A percentile compares a stretch with the other conserved stretches of the same genome.
These are phyloP conservation scores for Echium plantagineum DNA, from an alignment of 257 asterid species.

Conservation along the genomic window DNA sequence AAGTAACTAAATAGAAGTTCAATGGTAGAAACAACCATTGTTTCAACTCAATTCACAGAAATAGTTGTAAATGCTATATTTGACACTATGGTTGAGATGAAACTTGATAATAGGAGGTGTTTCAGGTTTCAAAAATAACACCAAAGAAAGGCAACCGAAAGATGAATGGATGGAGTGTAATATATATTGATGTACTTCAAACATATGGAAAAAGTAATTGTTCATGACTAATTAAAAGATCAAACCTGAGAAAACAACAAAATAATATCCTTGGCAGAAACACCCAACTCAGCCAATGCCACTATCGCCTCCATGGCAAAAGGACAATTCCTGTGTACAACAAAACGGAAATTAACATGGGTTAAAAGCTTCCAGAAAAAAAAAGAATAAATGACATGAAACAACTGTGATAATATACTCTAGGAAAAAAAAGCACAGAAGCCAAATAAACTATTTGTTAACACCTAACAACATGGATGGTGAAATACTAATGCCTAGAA, in stretches of 20 bases:
- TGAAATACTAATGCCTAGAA: background rate
- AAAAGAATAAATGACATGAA: background rate
- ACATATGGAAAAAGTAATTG: background rate
- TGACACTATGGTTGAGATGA: background rate
- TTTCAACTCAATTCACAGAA: background rate
- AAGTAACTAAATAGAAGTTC: background rate
- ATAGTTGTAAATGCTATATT: background rate
- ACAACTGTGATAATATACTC: background rate
- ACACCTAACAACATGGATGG: background rate
- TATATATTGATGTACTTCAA: background rate
- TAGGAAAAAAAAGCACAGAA: background rate
- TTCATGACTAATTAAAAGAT: slow-evolving; percentile 1
- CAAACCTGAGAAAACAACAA: slow-evolving; percentile 81
- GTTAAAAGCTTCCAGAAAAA: background rate
- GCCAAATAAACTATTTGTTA: background rate
- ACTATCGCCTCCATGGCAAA: slow-evolving; percentile 75
- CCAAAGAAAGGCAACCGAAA: background rate
- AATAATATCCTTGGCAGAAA: slow-evolving; percentile 64
- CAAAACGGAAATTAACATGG: background rate
- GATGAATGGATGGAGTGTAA: background rate
- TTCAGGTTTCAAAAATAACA: background rate
- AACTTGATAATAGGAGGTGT: background rate
- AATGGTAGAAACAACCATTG: background rate
- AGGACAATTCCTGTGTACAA: slow-evolving; percentile 63
- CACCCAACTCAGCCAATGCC: slow-evolving; percentile 91